Evolutionary conservation across 257 asterid genomes (phyloP).

Genomic region (Plantago ovata): DNA sequence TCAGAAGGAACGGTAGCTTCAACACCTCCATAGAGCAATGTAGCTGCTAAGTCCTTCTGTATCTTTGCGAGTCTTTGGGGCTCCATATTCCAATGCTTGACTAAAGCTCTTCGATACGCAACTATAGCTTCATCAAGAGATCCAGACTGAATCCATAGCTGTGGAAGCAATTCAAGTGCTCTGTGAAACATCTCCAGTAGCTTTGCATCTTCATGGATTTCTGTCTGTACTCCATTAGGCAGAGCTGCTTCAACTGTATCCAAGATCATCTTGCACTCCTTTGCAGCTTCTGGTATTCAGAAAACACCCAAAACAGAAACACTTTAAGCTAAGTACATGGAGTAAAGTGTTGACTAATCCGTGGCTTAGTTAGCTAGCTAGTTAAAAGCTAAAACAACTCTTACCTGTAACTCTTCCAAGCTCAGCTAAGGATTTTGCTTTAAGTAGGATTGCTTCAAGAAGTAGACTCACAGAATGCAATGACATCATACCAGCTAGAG

Average conservation of each 20-base stretch:
- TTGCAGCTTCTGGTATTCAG: slow-evolving; percentile 66
- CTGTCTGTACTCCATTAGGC: slow-evolving; percentile 52
- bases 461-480: slow-evolving; percentile 81
- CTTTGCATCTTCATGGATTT: slow-evolving; percentile 53
- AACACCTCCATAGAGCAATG: slow-evolving; percentile 67
- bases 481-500: slow-evolving; percentile 63
- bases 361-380: background rate
- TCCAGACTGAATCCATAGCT: slow-evolving; percentile 65
- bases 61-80: slow-evolving; percentile 57
- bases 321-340: slow-evolving; percentile 19
- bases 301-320: slow-evolving; percentile 6
- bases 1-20: slow-evolving; percentile 51
- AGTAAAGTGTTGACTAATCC: background rate
- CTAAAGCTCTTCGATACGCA: slow-evolving; percentile 63
- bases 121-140: slow-evolving; percentile 64
- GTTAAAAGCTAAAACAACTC: background rate
- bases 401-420: slow-evolving; percentile 80
- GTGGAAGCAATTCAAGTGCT: slow-evolving; percentile 77
- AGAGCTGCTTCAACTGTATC: slow-evolving; percentile 81
- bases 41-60: slow-evolving; percentile 68
- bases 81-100: slow-evolving; percentile 72
- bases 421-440: slow-evolving; percentile 68
- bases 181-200: slow-evolving; percentile 73
- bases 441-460: slow-evolving; percentile 80
- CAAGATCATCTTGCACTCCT: slow-evolving; percentile 73